Evolutionary conservation across 257 asterid genomes (phyloP).

Genomic region (Nicotiana obtusifolia): DNA sequence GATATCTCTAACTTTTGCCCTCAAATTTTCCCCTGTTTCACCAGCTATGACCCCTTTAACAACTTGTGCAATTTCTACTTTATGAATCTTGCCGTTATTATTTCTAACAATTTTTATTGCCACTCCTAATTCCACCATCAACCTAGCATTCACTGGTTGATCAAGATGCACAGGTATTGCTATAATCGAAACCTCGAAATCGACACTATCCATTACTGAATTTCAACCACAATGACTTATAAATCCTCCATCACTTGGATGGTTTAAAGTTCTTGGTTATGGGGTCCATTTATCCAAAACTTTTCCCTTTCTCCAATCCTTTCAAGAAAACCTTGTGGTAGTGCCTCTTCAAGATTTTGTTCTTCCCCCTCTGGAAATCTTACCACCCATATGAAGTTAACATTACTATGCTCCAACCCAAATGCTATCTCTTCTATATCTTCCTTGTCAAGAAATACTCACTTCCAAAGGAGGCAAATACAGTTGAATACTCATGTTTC

Average conservation of each 20-base stretch:
- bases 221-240: too few relatives aligned
- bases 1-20: constrained; percentile 9
- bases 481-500: constrained; percentile 26
- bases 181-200: too few relatives aligned
- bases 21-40: constrained; percentile 7
- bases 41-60: too few relatives aligned
- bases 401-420: constrained; percentile 44
- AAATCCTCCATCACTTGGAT: constrained; percentile 15
- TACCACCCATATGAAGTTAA: constrained; percentile 45
- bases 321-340: constrained; percentile 33
- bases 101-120: too few relatives aligned
- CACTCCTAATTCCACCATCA: too few relatives aligned
- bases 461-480: constrained; percentile 53
- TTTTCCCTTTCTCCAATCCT: constrained; percentile 30
- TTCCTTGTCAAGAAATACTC: constrained; percentile 36
- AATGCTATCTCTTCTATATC: constrained; percentile 42
- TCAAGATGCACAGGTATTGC: too few relatives aligned
- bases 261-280: constrained; percentile 20
- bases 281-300: constrained; percentile 34
- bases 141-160: too few relatives aligned
- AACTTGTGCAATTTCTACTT: too few relatives aligned
- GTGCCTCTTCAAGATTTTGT: constrained; percentile 14
- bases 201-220: too few relatives aligned
- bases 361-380: too few relatives aligned
- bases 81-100: too few relatives aligned